Percentiles rank a stretch among this genome's conserved stretches.
These are phyloP conservation scores for Apiospora aurea DNA, from an alignment of 2,329 filamentous ascomycete genomes.

Conservation along the genomic window DNA sequence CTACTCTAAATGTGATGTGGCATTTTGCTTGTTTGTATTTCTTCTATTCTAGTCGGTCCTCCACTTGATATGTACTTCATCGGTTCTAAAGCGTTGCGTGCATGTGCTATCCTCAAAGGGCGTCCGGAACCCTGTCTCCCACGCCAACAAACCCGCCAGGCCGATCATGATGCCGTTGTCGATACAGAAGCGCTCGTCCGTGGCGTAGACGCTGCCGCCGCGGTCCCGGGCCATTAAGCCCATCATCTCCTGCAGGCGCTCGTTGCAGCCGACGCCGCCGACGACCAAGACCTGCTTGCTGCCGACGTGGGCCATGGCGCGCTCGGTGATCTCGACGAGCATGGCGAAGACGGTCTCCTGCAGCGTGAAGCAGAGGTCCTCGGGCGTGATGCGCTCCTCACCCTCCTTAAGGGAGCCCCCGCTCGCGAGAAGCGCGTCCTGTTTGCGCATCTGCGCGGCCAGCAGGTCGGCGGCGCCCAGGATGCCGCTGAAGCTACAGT, in stretches of 20 bases:
- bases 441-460: conserved; percentile 69
- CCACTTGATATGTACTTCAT: conserved; percentile 83
- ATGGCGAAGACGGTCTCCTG: conserved; percentile 97
- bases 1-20: neutral
- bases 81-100: conserved; percentile 83
- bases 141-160: conserved; percentile 89
- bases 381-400: conserved; percentile 71
- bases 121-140: conserved; percentile 80
- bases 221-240: conserved; percentile 89
- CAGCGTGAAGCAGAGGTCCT: conserved; percentile 90
- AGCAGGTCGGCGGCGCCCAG: conserved; percentile 82
- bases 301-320: conserved; percentile 97
- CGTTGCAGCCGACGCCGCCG: conserved; percentile 94
- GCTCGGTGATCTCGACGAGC: conserved; percentile 97
- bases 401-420: conserved; percentile 46
- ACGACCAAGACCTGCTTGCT: conserved; percentile 91
- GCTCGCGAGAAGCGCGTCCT: conserved; percentile 44
- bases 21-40: conserved; percentile 21
- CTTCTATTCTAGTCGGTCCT: conserved; percentile 55
- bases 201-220: conserved; percentile 90
- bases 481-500: conserved; percentile 95
- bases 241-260: conserved; percentile 98
- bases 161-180: conserved; percentile 99
- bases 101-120: conserved; percentile 82
- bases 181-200: conserved; percentile 97